A percentile compares a stretch with the other conserved stretches of the same genome.
Conservation (phyloP, 192 early-diverging fungal genomes). For the Gryganskiella cystojenkinii region DNA sequence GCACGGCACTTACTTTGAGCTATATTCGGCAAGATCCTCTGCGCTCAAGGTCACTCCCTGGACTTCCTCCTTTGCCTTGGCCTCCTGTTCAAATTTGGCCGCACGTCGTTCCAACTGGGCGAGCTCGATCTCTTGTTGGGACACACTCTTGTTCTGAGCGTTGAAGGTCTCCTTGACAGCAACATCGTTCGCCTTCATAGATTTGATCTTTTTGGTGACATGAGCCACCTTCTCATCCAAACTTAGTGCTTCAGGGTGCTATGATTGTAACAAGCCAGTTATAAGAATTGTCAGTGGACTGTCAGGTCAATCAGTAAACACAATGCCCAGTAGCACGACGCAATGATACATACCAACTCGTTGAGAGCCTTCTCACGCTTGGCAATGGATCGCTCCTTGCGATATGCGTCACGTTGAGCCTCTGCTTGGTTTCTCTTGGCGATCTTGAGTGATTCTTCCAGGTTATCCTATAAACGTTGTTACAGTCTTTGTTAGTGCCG, state of each 20-base stretch:
- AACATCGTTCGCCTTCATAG: constrained; percentile 31
- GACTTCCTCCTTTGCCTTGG: constrained; percentile 44
- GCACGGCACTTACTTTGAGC: constrained; percentile 45
- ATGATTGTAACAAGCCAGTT: constrained; percentile 10
- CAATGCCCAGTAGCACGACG: neutral
- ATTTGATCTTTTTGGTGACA: constrained; percentile 75
- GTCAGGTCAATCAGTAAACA: neutral
- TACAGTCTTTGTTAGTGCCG: constrained; percentile 4
- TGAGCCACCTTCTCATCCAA: constrained; percentile 83
- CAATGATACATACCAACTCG: constrained; percentile 59
- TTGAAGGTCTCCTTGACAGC: constrained; percentile 37
- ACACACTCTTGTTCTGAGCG: constrained; percentile 21
- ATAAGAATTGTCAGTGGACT: neutral
- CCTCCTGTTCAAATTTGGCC: constrained; percentile 60
- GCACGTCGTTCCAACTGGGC: constrained; percentile 63
- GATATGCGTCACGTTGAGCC: constrained; percentile 75
- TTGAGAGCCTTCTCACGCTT: constrained; percentile 80
- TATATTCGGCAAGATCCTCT: constrained; percentile 64
- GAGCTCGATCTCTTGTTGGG: constrained; percentile 65
- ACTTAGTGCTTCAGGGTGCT: constrained; percentile 70
- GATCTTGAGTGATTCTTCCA: constrained; percentile 68
- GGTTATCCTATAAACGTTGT: constrained; percentile 30
- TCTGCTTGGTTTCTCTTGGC: constrained; percentile 80
- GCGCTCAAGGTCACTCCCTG: constrained; percentile 48
- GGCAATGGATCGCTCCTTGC: constrained; percentile 79